Percentiles rank a stretch among this genome's conserved stretches.
Conservation (phyloP, 306 rosid genomes). For the Sechiopsis laciniata region DNA sequence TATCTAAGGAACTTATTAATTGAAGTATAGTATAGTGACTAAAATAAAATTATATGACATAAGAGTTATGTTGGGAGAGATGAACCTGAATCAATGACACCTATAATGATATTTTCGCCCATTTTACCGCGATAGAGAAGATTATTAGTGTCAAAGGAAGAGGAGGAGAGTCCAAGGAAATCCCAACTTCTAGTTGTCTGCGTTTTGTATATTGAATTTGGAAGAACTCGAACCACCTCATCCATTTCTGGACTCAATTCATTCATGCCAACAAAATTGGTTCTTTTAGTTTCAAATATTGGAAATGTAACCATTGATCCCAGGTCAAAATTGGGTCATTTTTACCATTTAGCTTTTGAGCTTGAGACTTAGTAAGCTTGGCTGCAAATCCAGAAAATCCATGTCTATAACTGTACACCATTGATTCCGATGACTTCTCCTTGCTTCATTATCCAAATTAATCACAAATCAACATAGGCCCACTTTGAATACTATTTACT, state of each 20-base stretch:
- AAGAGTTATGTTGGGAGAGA: too few species aligned
- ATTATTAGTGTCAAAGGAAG: neutral
- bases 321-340: too few species aligned
- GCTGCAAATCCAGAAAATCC: slow-evolving; percentile 91
- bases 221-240: slow-evolving; percentile 61
- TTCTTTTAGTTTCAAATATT: too few species aligned
- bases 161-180: slow-evolving; percentile 45
- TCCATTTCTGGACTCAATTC: slow-evolving; percentile 33
- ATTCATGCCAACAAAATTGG: too few species aligned
- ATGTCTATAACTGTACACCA: slow-evolving; percentile 33
- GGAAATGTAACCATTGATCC: too few species aligned
- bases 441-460: slow-evolving; percentile 46
- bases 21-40: too few species aligned
- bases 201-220: slow-evolving; percentile 54
- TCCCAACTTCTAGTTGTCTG: slow-evolving; percentile 91
- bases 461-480: neutral
- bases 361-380: slow-evolving; percentile 56
- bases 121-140: slow-evolving; percentile 27
- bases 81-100: slow-evolving; percentile 73
- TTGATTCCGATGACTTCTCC: slow-evolving; percentile 44
- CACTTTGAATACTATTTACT: too few species aligned
- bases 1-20: too few species aligned
- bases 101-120: slow-evolving; percentile 70
- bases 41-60: too few species aligned
- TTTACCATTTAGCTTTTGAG: slow-evolving; percentile 37